These are phyloP conservation scores for Scedosporium boydii DNA, from an alignment of 2,329 filamentous ascomycete species.

Conservation along the genomic window DNA sequence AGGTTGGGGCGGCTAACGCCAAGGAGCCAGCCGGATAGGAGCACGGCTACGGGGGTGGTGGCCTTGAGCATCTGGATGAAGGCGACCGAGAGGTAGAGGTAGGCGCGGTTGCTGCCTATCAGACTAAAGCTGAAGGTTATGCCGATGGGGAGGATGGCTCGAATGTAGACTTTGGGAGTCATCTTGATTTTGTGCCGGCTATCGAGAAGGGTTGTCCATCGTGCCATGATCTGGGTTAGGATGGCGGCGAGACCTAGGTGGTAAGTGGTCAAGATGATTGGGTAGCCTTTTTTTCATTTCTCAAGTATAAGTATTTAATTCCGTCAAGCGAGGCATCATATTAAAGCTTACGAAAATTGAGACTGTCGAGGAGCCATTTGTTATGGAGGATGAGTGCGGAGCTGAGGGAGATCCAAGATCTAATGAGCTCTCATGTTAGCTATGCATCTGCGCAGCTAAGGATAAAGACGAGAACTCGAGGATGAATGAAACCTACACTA, in stretches of 20 bases:
- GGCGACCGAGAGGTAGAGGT: slow-evolving; percentile 87
- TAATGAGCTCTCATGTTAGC: background rate
- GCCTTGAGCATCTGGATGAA: slow-evolving; percentile 99
- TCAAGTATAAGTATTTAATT: background rate
- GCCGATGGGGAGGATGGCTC: slow-evolving; percentile 89
- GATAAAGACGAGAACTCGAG: background rate
- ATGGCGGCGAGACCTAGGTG: slow-evolving; percentile 87
- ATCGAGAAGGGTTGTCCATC: slow-evolving; percentile 82
- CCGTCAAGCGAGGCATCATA: background rate
- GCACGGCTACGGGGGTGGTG: slow-evolving; percentile 86
- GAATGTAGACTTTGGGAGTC: slow-evolving; percentile 86
- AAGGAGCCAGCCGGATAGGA: slow-evolving; percentile 81
- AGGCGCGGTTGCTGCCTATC: slow-evolving; percentile 94
- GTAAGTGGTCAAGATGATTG: slow-evolving; percentile 88
- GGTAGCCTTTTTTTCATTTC: slow-evolving; percentile 39
- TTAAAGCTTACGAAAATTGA: slow-evolving; percentile 53
- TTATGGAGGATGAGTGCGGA: slow-evolving; percentile 98
- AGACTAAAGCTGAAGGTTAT: slow-evolving; percentile 92
- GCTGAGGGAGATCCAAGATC: slow-evolving; percentile 75
- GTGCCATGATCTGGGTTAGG: slow-evolving; percentile 88
- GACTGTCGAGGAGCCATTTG: slow-evolving; percentile 90
- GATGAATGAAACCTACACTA: slow-evolving; percentile 42
- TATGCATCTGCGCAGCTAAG: background rate
- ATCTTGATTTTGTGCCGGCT: slow-evolving; percentile 95
- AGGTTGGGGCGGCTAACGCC: slow-evolving; percentile 76